Conservation (phyloP, 495 filamentous ascomycete genomes). For the Tuber umbilicatum region DNA sequence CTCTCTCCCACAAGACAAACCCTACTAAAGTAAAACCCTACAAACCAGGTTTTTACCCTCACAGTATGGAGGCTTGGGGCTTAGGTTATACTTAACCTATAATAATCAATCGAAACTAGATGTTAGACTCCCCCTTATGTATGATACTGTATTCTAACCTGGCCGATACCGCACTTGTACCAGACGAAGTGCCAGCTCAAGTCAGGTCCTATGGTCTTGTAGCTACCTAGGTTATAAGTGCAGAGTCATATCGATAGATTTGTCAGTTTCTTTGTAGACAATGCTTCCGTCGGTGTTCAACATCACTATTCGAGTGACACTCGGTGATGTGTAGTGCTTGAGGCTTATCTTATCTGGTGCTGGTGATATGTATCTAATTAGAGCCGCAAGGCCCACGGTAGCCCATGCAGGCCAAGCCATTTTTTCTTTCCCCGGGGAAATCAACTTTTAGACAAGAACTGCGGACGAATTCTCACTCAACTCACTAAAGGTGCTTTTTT, state of each 20-base stretch:
- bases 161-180: neutral
- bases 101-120: neutral
- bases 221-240: neutral
- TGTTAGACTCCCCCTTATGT: neutral
- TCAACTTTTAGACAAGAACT: neutral
- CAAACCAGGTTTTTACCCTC: no score
- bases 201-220: neutral
- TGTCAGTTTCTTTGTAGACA: neutral
- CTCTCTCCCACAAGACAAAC: no score
- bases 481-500: neutral
- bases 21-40: no score
- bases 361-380: neutral
- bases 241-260: neutral
- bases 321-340: no score
- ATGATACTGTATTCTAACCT: neutral
- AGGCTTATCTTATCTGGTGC: no score
- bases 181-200: neutral
- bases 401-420: neutral
- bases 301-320: neutral
- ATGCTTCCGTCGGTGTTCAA: neutral
- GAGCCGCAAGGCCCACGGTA: neutral
- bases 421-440: neutral
- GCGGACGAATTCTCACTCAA: neutral
- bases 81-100: neutral
- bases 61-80: neutral